Conservation (phyloP, 495 filamentous ascomycete species). For the Daldinia bambusicola region DNA sequence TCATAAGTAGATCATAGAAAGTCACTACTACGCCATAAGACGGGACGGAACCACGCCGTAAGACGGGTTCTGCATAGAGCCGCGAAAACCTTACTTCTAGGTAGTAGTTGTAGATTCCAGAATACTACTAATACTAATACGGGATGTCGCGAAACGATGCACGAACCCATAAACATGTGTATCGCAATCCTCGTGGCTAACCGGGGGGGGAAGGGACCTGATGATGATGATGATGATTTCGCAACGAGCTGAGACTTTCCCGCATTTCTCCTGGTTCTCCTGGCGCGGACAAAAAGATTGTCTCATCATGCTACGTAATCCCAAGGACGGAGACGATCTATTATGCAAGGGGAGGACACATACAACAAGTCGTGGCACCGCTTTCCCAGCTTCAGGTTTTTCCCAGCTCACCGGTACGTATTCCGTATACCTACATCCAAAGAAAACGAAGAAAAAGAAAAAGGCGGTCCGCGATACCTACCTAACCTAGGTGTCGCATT, state of each 20-base stretch:
- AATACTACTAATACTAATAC: conserved; percentile 13
- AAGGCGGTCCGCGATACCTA: conserved; percentile 31
- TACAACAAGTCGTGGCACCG: conserved; percentile 28
- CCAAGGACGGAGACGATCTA: too few species aligned
- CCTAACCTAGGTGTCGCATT: conserved; percentile 9
- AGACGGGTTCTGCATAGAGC: conserved; percentile 19
- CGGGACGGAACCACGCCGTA: not conserved
- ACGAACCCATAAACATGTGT: conserved; percentile 8
- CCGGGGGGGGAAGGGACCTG: not conserved
- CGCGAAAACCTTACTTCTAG: not conserved
- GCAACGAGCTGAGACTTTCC: not conserved
- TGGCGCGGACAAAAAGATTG: not conserved
- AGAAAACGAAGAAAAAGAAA: not conserved
- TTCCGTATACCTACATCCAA: too few species aligned
- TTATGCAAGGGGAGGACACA: conserved; percentile 24
- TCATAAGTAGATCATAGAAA: not conserved
- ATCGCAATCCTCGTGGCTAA: not conserved
- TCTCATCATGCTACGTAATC: conserved; percentile 7
- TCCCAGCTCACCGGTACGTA: not conserved
- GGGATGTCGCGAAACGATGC: conserved; percentile 19
- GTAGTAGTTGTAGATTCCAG: conserved; percentile 16
- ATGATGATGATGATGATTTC: not conserved
- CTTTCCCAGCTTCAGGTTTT: conserved; percentile 25
- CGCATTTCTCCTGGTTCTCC: conserved; percentile 9
- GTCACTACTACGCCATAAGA: not conserved